These are phyloP conservation scores for Debaryomyces coudertii DNA, from an alignment of 1,139 yeast genomes.

Conservation along the genomic window DNA sequence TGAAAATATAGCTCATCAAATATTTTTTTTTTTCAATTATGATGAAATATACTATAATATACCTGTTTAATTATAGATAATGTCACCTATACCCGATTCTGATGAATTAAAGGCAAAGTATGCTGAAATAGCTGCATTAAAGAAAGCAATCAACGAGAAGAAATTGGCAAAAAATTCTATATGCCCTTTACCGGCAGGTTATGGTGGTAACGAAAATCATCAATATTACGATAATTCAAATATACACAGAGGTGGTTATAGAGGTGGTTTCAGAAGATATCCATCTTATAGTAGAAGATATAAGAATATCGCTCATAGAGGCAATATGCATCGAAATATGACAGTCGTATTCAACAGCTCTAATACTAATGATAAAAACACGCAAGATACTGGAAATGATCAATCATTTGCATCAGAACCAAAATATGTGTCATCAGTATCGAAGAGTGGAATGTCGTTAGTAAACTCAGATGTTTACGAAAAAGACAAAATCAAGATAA, in stretches of 20 bases:
- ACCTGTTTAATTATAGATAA: neutral
- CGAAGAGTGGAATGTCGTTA: conserved; percentile 40
- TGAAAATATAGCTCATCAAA: neutral
- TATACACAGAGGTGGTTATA: conserved; percentile 10
- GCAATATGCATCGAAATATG: conserved; percentile 25
- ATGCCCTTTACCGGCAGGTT: conserved; percentile 8
- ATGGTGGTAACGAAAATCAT: neutral
- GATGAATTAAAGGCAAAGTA: conserved; percentile 31
- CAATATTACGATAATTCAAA: neutral
- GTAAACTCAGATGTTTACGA: conserved; percentile 39
- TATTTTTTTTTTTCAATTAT: neutral
- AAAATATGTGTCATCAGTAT: conserved; percentile 29
- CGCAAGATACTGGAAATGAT: neutral
- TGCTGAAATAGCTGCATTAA: conserved; percentile 38
- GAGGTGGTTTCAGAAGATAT: conserved; percentile 9
- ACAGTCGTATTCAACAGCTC: conserved; percentile 26
- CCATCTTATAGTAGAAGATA: conserved; percentile 13
- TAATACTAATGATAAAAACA: neutral
- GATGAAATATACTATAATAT: neutral
- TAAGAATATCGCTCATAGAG: conserved; percentile 1
- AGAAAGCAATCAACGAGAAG: conserved; percentile 31
- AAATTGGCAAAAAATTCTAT: conserved; percentile 11
- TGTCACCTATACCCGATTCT: conserved; percentile 19
- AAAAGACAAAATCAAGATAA: conserved; percentile 28
- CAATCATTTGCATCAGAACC: conserved; percentile 5